Evolutionary conservation across 2,329 filamentous ascomycete species (phyloP).

Genomic region (Aspergillus clavatus): DNA sequence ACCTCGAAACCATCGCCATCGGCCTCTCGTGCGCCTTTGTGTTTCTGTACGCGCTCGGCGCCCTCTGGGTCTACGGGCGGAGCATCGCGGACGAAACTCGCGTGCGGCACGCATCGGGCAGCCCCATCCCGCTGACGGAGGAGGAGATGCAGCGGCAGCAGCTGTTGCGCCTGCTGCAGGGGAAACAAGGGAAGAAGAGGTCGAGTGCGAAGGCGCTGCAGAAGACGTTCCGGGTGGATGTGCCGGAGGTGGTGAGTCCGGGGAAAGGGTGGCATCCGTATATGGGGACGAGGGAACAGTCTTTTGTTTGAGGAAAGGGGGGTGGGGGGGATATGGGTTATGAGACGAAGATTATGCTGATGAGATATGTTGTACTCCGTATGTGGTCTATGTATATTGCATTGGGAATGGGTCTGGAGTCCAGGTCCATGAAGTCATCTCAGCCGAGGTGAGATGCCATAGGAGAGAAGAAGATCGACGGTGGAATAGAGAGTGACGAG

Average conservation of each 20-base stretch:
- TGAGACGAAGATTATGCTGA: too few relatives aligned
- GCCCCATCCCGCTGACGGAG: constrained; percentile 24
- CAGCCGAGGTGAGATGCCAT: too few relatives aligned
- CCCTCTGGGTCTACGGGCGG: constrained; percentile 23
- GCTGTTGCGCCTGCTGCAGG: constrained; percentile 32
- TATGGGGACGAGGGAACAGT: constrained; percentile 10
- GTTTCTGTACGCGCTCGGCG: constrained; percentile 24
- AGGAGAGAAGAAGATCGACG: too few relatives aligned
- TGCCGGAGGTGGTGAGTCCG: constrained; percentile 18
- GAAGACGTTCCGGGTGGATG: constrained; percentile 26
- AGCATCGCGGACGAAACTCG: constrained; percentile 8
- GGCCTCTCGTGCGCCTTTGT: constrained; percentile 26
- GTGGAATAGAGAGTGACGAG: too few relatives aligned
- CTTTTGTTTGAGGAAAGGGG: not conserved
- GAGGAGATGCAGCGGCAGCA: constrained; percentile 40
- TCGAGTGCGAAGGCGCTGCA: constrained; percentile 15
- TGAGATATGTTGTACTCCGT: too few relatives aligned
- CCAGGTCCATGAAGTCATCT: too few relatives aligned
- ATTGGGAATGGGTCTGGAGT: too few relatives aligned
- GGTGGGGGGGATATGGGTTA: too few relatives aligned
- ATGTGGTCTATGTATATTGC: too few relatives aligned
- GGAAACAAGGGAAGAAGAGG: constrained; percentile 21
- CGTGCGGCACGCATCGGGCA: constrained; percentile 5
- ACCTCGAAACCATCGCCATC: constrained; percentile 23
- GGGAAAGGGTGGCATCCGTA: constrained; percentile 20